A percentile compares a stretch with the other conserved stretches of the same genome.
phyloP scores from a whole-genome alignment of 805 yeast species.

The Candida silvatica region DNA sequence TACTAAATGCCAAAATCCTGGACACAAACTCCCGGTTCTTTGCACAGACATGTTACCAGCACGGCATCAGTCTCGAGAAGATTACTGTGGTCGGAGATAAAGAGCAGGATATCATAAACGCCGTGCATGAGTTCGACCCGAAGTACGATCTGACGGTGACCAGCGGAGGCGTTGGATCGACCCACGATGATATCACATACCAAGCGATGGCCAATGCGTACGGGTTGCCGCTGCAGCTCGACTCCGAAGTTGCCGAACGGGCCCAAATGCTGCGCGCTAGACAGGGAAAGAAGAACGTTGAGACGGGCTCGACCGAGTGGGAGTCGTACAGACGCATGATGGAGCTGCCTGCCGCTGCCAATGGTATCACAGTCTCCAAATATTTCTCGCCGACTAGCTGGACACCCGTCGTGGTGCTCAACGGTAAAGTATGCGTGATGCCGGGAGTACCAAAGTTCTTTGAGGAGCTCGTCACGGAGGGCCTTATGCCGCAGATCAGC shows the following conservation, averaged over 20 bases:
- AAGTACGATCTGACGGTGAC: slow-evolving; percentile 63
- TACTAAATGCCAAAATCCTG: slow-evolving; percentile 73
- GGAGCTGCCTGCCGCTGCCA: slow-evolving; percentile 47
- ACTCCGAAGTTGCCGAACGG: slow-evolving; percentile 47
- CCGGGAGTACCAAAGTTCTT: slow-evolving; percentile 85
- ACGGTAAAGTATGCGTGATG: slow-evolving; percentile 55
- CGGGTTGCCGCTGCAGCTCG: slow-evolving; percentile 38
- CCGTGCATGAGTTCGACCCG: slow-evolving; percentile 35
- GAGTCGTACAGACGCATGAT: slow-evolving; percentile 75
- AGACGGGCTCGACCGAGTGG: slow-evolving; percentile 31
- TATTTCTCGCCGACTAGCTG: slow-evolving; percentile 50
- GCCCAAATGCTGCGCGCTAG: slow-evolving; percentile 38
- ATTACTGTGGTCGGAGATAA: slow-evolving; percentile 77
- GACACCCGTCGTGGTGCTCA: slow-evolving; percentile 79
- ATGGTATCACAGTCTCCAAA: slow-evolving; percentile 30
- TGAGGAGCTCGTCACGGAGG: slow-evolving; percentile 38
- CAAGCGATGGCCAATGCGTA: slow-evolving; percentile 63
- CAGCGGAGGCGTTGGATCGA: slow-evolving; percentile 75
- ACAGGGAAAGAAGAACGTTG: slow-evolving; percentile 26
- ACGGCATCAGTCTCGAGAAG: slow-evolving; percentile 58
- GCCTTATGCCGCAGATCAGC: slow-evolving; percentile 29
- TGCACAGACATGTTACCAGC: slow-evolving; percentile 59
- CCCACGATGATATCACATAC: slow-evolving; percentile 87
- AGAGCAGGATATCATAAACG: slow-evolving; percentile 49
- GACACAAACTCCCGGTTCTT: slow-evolving; percentile 73